These are phyloP conservation scores for Hyphopichia burtonii DNA, from an alignment of 1,139 yeast genomes.

Conservation along the genomic window DNA sequence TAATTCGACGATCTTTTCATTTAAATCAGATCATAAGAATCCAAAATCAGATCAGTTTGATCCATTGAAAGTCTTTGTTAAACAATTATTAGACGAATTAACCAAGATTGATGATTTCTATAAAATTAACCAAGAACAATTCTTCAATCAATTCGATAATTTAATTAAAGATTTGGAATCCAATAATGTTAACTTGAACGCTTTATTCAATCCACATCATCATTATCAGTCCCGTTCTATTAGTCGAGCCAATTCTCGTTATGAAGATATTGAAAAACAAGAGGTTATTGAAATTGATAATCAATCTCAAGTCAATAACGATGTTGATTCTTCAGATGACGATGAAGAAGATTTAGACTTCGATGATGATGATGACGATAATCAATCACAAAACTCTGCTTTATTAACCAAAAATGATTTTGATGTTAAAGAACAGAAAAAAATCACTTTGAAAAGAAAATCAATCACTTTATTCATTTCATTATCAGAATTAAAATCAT, in stretches of 20 bases:
- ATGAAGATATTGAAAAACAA: slow-evolving; percentile 16
- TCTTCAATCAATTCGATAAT: slow-evolving; percentile 44
- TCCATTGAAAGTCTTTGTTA: slow-evolving; percentile 49
- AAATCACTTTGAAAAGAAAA: slow-evolving; percentile 68
- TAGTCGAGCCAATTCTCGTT: background rate
- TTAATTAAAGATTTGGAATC: slow-evolving; percentile 39
- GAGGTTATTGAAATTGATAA: slow-evolving; percentile 15
- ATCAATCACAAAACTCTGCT: slow-evolving; percentile 32
- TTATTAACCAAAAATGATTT: slow-evolving; percentile 48
- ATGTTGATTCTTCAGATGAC: slow-evolving; percentile 15
- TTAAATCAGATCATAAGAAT: slow-evolving; percentile 12
- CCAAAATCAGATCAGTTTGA: slow-evolving; percentile 27
- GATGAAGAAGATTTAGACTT: slow-evolving; percentile 40
- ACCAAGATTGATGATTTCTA: slow-evolving; percentile 58
- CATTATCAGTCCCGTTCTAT: slow-evolving; percentile 10
- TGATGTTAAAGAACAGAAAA: slow-evolving; percentile 49
- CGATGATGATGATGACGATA: slow-evolving; percentile 42
- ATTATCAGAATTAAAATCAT: slow-evolving; percentile 81
- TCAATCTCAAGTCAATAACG: slow-evolving; percentile 11
- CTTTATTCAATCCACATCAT: slow-evolving; percentile 19
- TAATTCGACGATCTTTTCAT: slow-evolving; percentile 28
- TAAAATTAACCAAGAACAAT: slow-evolving; percentile 45
- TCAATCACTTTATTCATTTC: slow-evolving; percentile 66
- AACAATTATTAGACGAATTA: slow-evolving; percentile 55
- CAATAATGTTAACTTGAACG: slow-evolving; percentile 28